phyloP scores from a whole-genome alignment of 2,329 filamentous ascomycete species.

The Erysiphe neolycopersici region DNA sequence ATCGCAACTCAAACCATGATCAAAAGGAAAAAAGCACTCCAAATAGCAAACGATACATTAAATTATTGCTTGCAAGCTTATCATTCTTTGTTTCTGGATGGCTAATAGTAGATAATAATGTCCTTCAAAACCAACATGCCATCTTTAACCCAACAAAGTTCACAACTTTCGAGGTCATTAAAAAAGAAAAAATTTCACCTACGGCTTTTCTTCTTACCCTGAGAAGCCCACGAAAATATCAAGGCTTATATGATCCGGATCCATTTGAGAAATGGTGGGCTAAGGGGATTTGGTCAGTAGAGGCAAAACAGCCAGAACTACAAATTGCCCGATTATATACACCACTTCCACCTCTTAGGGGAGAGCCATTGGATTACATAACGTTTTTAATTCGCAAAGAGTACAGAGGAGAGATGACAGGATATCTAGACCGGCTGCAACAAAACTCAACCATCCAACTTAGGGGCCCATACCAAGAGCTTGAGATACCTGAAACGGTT shows the following conservation, averaged over 20 bases:
- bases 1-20: not conserved
- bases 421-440: constrained; percentile 42
- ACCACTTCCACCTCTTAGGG: constrained; percentile 35
- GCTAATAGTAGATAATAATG: not conserved
- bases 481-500: constrained; percentile 20
- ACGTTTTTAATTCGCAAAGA: constrained; percentile 59
- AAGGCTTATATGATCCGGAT: constrained; percentile 2
- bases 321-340: constrained; percentile 87
- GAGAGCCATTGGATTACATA: constrained; percentile 19
- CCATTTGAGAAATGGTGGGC: constrained; percentile 23
- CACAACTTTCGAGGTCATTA: constrained; percentile 35
- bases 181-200: constrained; percentile 34
- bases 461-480: constrained; percentile 37
- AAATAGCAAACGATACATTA: not conserved
- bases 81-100: not conserved
- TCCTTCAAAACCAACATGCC: not conserved
- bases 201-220: constrained; percentile 45
- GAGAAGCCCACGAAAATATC: constrained; percentile 14
- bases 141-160: constrained; percentile 17
- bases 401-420: constrained; percentile 59
- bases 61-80: not conserved
- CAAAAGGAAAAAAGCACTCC: not conserved
- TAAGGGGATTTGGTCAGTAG: constrained; percentile 58
- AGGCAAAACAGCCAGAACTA: constrained; percentile 82
- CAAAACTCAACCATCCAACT: constrained; percentile 41